These are phyloP conservation scores for Raddia distichophylla DNA, from an alignment of 176 grass and related monocot genomes.

Conservation along the genomic window DNA sequence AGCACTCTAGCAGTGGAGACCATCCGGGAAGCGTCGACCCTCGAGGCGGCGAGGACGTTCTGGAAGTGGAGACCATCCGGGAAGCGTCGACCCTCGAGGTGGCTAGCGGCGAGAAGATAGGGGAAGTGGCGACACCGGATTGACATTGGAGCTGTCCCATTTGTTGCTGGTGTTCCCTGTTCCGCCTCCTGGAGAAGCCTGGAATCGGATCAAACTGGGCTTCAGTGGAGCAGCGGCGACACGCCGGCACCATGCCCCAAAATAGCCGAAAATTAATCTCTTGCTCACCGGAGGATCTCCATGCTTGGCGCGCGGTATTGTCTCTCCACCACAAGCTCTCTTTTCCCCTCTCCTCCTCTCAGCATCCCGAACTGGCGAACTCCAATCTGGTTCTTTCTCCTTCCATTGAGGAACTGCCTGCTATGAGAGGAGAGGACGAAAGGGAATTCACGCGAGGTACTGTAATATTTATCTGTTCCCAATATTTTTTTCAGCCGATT, in stretches of 20 bases:
- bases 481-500: background rate
- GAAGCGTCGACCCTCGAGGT: background rate
- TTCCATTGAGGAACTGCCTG: background rate
- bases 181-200: background rate
- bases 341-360: conserved; percentile 6
- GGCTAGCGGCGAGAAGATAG: background rate
- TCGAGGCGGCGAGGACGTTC: background rate
- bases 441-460: conserved; percentile 37
- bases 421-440: background rate
- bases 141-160: background rate
- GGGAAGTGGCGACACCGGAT: background rate
- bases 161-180: background rate
- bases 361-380: background rate
- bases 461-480: background rate
- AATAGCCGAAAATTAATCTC: conserved; percentile 22
- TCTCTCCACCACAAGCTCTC: conserved; percentile 9
- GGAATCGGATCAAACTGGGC: background rate
- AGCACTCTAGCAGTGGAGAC: background rate
- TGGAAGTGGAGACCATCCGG: background rate
- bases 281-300: conserved; percentile 20
- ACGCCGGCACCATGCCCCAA: conserved; percentile 2
- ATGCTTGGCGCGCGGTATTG: conserved; percentile 28
- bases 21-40: background rate
- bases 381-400: conserved; percentile 13
- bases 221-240: background rate